Conservation (phyloP, 129 eudicot genomes). For the Lactuca saligna region DNA sequence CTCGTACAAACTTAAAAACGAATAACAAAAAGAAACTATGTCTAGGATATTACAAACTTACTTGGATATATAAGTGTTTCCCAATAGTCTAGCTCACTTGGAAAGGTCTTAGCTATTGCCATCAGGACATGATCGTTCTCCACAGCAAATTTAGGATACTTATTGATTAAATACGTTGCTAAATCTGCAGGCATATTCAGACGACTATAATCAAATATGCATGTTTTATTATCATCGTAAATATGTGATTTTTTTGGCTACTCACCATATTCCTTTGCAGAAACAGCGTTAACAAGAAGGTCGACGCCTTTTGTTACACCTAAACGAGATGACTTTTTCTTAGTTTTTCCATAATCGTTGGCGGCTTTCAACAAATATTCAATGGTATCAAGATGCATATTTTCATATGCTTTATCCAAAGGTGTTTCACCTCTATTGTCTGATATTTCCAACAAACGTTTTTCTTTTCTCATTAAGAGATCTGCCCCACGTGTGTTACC, state of each 20-base stretch:
- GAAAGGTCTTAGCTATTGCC: conserved; percentile 8
- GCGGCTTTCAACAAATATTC: background rate
- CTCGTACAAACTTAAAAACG: too few relatives aligned
- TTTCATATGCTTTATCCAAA: background rate
- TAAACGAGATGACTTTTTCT: background rate
- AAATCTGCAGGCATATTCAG: background rate
- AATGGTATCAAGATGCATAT: conserved; percentile 5
- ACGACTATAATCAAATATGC: background rate
- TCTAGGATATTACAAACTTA: background rate
- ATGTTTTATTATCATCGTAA: background rate
- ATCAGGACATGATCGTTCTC: background rate
- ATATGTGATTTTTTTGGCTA: background rate
- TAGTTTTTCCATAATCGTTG: background rate
- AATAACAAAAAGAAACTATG: too few relatives aligned
- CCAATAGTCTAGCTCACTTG: background rate
- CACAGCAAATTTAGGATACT: background rate
- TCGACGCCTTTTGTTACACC: background rate
- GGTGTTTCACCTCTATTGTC: background rate
- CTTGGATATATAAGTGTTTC: conserved; percentile 19
- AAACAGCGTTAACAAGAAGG: conserved; percentile 17
- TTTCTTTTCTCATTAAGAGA: background rate
- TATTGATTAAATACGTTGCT: background rate
- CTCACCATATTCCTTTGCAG: conserved; percentile 21
- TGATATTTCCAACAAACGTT: background rate
- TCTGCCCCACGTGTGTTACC: background rate